Conservation (phyloP, 2,329 filamentous ascomycete genomes). For the Trichoderma harzianum region DNA sequence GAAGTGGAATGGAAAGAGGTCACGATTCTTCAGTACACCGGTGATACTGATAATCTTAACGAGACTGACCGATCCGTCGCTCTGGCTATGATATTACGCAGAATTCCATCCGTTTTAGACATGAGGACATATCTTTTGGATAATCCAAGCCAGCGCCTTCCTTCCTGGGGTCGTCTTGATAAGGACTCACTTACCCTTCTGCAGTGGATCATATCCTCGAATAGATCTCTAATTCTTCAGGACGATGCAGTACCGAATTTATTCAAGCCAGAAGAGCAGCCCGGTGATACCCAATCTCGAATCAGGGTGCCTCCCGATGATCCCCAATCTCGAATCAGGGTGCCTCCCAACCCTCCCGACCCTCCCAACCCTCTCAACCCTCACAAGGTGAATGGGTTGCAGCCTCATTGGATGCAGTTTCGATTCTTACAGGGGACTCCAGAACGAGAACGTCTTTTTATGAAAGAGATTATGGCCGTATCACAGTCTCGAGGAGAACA, state of each 20-base stretch:
- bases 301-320: too few relatives aligned
- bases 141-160: conserved; percentile 39
- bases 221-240: conserved; percentile 80
- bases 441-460: conserved; percentile 78
- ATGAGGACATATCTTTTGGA: conserved; percentile 51
- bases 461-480: conserved; percentile 51
- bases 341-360: background rate
- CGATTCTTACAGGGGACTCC: conserved; percentile 84
- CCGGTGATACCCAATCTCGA: background rate
- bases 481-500: conserved; percentile 30
- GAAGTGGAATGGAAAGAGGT: conserved; percentile 20
- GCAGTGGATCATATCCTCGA: conserved; percentile 87
- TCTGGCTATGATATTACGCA: conserved; percentile 49
- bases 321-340: background rate
- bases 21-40: conserved; percentile 25
- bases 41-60: conserved; percentile 26
- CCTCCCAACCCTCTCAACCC: conserved; percentile 34
- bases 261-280: background rate
- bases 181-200: conserved; percentile 65
- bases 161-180: conserved; percentile 53
- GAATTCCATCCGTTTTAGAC: conserved; percentile 58
- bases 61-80: conserved; percentile 10
- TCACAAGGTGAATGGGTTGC: conserved; percentile 57
- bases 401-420: conserved; percentile 68
- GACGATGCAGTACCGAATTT: conserved; percentile 47